These are phyloP conservation scores for Acanthochlamys bracteata DNA, from an alignment of 106 monocot genomes.

Conservation along the genomic window DNA sequence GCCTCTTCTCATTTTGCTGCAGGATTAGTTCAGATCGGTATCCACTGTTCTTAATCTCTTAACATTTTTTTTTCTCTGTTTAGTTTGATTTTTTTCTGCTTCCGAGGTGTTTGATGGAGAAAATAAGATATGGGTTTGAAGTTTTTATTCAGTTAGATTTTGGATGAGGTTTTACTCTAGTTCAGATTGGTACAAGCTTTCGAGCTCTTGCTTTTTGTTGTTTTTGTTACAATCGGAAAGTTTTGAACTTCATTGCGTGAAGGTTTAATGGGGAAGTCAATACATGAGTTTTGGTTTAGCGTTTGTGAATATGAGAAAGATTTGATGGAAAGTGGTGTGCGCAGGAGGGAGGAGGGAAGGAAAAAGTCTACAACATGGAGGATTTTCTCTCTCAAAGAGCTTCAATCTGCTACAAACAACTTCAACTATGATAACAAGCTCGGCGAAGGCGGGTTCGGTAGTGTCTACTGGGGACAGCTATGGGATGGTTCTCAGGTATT, in stretches of 20 bases:
- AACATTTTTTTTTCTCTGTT: not conserved
- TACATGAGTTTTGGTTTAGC: not conserved
- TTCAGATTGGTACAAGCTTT: too few relatives aligned
- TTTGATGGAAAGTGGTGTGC: not conserved
- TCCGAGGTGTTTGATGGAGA: not conserved
- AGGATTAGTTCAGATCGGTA: conserved; percentile 2
- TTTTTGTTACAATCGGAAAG: not conserved
- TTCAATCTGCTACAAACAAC: conserved; percentile 12
- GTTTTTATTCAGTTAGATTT: too few relatives aligned
- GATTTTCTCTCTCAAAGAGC: conserved; percentile 15
- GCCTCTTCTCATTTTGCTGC: not conserved
- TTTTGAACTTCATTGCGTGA: too few relatives aligned
- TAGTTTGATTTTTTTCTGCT: not conserved
- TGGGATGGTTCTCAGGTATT: conserved; percentile 19
- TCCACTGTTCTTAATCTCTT: not conserved
- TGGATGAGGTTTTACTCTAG: not conserved
- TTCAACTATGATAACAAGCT: conserved; percentile 20
- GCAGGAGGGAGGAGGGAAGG: not conserved
- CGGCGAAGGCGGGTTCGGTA: conserved; percentile 14
- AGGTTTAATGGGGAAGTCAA: not conserved
- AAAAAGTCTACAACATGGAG: conserved; percentile 1
- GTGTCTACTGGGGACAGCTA: conserved; percentile 15
- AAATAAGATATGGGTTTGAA: not conserved
- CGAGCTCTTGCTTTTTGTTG: too few relatives aligned
- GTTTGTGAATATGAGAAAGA: not conserved